Evolutionary conservation across 768 basidiomycete species (phyloP), one percentile per base, ranked within the genome.

Genomic region (button mushroom (Agaricus bisporus)): DNA sequence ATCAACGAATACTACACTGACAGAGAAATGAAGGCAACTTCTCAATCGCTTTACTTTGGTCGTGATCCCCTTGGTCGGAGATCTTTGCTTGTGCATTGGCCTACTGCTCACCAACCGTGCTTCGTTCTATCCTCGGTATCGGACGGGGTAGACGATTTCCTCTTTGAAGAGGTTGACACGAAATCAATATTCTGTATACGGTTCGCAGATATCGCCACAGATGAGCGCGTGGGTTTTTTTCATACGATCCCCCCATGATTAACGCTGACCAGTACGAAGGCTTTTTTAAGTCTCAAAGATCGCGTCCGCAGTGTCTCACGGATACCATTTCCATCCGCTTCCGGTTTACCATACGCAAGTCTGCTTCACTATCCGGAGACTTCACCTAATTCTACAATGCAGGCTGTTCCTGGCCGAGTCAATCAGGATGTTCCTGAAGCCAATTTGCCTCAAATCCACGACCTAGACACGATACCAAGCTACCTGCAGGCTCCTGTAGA

Each of bases 11-110:
- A 32, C 36, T 3, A 7, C 29, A n/a, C 59, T 55, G 53, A 57
- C 46, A 11, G 58, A 53, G 11, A 26, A 49, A 12, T 7, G 45
- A 39, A 85, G 84, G 67, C 64, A 48, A 39, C 58, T 42, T 70
- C 74, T 7, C 64, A 70, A 28, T 74, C 66, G 29, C 60, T 95
- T 8, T 88, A 81, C 68, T 92, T 86, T 61, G 86, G 77, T 14
- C 77, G 91, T 49, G 92, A 95, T 66, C 90, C 91, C 3, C 77
- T 94, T 2, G 92, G 92, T 6, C 79, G 92, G 36, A 79, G 93
- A 44, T 94, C 92, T n/a, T 74, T 95, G 6, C 71, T 95, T 6
- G 71, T 90, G 29, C 87, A 87, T 54, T 72, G 67, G 54, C 86
- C 86, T 26, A 76, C 75, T 12, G 37, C 57, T 1, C 47, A 50